Evolutionary conservation across 345 rosid species (phyloP).

Genomic region (Dipteronia dyeriana): DNA sequence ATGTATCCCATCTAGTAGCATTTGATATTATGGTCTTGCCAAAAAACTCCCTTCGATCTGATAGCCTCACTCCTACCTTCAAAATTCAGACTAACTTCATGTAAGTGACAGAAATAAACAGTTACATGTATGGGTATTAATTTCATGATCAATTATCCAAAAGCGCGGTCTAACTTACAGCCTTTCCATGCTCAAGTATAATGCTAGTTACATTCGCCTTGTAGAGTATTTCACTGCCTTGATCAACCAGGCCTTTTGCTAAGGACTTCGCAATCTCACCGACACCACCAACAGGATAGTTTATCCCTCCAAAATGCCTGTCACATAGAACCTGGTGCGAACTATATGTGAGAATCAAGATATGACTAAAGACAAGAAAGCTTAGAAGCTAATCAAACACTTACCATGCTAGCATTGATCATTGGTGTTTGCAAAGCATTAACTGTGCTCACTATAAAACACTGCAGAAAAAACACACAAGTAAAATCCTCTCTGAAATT

Average conservation of each 20-base stretch:
- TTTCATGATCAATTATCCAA: slow-evolving; percentile 7
- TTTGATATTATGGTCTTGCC: slow-evolving; percentile 83
- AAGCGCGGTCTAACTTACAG: slow-evolving; percentile 54
- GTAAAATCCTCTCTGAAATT: slow-evolving; percentile 9
- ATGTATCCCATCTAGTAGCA: slow-evolving; percentile 99
- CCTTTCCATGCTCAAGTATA: slow-evolving; percentile 75
- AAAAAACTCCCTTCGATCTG: slow-evolving; percentile 79
- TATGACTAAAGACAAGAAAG: not conserved
- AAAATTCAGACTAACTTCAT: slow-evolving; percentile 20
- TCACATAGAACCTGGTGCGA: slow-evolving; percentile 83
- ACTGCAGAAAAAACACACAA: slow-evolving; percentile 48
- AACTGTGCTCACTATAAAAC: slow-evolving; percentile 94
- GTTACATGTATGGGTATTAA: slow-evolving; percentile 3
- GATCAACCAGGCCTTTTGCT: slow-evolving; percentile 73
- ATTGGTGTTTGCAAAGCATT: slow-evolving; percentile 89
- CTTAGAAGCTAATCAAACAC: slow-evolving; percentile 20
- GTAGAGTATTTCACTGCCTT: slow-evolving; percentile 84
- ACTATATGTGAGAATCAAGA: slow-evolving; percentile 15
- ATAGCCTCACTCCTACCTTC: slow-evolving; percentile 86
- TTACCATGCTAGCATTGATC: slow-evolving; percentile 96
- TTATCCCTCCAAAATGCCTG: slow-evolving; percentile 96
- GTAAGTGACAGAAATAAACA: slow-evolving; percentile 16
- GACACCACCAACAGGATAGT: slow-evolving; percentile 94
- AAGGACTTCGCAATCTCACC: slow-evolving; percentile 90
- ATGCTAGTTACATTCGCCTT: slow-evolving; percentile 76